Evolutionary conservation across 2,329 filamentous ascomycete genomes (phyloP).

Genomic region (Aureobasidium pullulans): DNA sequence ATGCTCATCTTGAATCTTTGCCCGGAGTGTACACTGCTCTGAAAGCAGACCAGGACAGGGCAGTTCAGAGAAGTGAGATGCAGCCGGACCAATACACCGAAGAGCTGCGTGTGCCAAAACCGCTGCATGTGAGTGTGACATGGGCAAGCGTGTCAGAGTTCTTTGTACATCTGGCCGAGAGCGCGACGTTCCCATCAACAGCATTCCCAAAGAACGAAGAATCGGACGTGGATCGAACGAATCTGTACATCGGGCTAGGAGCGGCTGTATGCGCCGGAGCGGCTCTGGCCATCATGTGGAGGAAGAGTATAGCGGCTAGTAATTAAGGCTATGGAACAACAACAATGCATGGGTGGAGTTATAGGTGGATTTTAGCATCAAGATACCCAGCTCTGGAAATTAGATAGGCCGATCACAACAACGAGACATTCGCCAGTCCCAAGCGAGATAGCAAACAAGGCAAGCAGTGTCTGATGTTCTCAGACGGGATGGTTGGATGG

Average conservation of each 20-base stretch:
- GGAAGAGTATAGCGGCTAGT: constrained; percentile 22
- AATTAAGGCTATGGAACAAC: not conserved
- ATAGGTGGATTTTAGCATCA: constrained; percentile 4
- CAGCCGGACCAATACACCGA: constrained; percentile 91
- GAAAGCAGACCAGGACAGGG: constrained; percentile 93
- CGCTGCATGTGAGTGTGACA: constrained; percentile 87
- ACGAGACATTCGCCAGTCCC: not conserved
- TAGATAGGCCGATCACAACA: not conserved
- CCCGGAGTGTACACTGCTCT: constrained; percentile 87
- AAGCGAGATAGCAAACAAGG: not conserved
- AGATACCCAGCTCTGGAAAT: constrained; percentile 10
- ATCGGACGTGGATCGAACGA: constrained; percentile 73
- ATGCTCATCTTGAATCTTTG: constrained; percentile 78
- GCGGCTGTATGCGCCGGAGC: constrained; percentile 56
- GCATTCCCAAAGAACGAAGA: constrained; percentile 88
- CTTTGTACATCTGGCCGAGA: constrained; percentile 85
- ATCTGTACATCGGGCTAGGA: constrained; percentile 76
- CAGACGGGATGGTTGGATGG: too few relatives aligned
- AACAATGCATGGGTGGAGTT: constrained; percentile 6
- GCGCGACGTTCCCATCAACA: constrained; percentile 79
- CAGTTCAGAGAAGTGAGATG: constrained; percentile 83
- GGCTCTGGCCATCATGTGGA: constrained; percentile 55
- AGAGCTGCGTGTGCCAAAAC: constrained; percentile 77
- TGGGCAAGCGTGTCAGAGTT: constrained; percentile 93
- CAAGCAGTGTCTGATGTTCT: not conserved